Evolutionary conservation across 306 rosid genomes (phyloP), one percentile per base, ranked within the genome.

Genomic region (Hylodesmum podocarpum): DNA sequence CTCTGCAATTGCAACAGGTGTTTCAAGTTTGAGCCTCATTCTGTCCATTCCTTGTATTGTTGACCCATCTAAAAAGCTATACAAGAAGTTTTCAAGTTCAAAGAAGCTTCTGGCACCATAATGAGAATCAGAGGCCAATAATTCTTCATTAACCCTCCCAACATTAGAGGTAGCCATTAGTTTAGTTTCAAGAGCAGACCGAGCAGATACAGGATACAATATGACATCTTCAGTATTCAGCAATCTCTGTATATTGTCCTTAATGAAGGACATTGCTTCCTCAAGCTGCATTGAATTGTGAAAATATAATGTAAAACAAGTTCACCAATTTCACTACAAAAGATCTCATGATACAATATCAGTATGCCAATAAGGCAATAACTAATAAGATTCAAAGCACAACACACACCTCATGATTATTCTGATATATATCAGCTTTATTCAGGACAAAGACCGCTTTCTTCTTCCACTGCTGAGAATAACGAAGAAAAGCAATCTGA

Each of bases 381-480:
- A 68, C 64, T 28, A 78, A 72, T 57, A 61, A 22, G 47, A 61
- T 62, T 57, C 22, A 22, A 62, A 58, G 31, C 53, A 27, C 81
- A 81, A 41, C 37, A 21, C 66, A 77, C 82, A 88, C 97, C 97
- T 95, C 98, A n/a, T 49, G 49, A 63, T 85, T 70, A 78, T 81
- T 87, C 83, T 72, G 96, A 83, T 92, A 95, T 69, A 92, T 88
- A 87, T 95, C 98, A 83, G 92, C 84, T 83, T 95, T 95, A 80
- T 95, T 95, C 91, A 95, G 79, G 75, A 95, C 92, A 67, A 95
- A 95, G 66, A 95, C 97, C 49, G 91, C 97, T 88, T 90, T 95
- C 86, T 95, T 95, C 84, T 90, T 95, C 98, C 98, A 95, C 70
- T 95, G 98, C 81, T 92, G 98, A 58, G 93, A 92, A 85, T 95